Base-by-base conservation (phyloP, 768 basidiomycete species). In the Suillus decipiens region DNA sequence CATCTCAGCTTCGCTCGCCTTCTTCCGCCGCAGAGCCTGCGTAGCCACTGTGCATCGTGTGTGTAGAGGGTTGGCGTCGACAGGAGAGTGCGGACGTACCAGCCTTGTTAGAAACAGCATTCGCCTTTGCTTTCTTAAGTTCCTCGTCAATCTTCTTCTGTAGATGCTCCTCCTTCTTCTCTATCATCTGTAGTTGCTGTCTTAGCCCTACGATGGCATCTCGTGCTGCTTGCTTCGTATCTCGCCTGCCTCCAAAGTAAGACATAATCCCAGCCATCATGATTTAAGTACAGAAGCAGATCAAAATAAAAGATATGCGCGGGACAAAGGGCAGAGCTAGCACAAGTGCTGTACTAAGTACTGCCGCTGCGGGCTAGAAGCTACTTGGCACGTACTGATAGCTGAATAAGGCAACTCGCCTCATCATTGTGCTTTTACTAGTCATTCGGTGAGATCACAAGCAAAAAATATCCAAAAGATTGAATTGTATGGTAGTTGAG, bases 91-190 rank as follows among this genome's bases (percentile, higher is more conserved):
- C 19, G 19, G n/a, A 82, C 95, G 75, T 75, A 98, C 96, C 88
- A 71, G 87, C 76, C 81, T 96, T 96, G 76, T 98, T 99, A 59
- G 90, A 86, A 56, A 96, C 93, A 51, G 94, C 96, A 75, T 98
- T 97, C 37, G 89, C 86, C 75, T 85, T 89, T 17, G 97, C 97
- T 80, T 93, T 96, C 84, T 88, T 89, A 70, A 87, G 68, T 71
- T 99, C 96, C 67, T 97, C 95, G 60, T 96, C 95, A 67, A 97
- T 92, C 87, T 96, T 95, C 86, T 92, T 95, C 83, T 91, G 89
- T 65, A 98, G 80, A 76, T 93, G 84, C 76, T 99, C 96, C 81
- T 98, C 97, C 83, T 96, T 98, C 93, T 98, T 99, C 86, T 98
- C 95, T 69, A 99, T 88, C 89, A 96, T 91, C 78, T 93, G 87